Evolutionary conservation across 257 asterid genomes (phyloP), one percentile per base, ranked within the genome.

Genomic region (Misopates orontium): DNA sequence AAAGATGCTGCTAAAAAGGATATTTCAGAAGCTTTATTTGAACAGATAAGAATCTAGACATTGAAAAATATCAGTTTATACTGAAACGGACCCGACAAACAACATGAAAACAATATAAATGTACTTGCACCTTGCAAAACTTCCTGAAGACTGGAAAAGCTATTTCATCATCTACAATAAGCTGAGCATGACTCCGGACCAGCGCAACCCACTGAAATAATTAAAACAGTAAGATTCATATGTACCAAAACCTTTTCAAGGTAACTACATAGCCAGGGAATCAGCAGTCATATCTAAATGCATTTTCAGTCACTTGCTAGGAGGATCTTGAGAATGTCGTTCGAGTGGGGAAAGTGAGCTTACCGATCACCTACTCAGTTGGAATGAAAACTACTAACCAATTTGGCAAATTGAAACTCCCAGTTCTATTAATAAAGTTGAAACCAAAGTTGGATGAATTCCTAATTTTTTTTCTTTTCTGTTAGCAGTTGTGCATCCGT

Each of bases 191-290:
- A 50, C 82, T 77, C 60, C 99, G 86, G 66, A 75, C 77, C 62
- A 94, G 80, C 73, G 93, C 60, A 77, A 94, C 89, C 99, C 99
- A 94, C 99, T 94, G 91, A 61, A 74, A 78, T 58, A 66, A 60
- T 57, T 22, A n/a, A n/a, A 74, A 14, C 17, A n/a, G 52, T 73
- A 24, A 65, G 67, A 64, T 40, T 57, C 68, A 67, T 31, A n/a
- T 10, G 55, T 8, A 22, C 41, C 24, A 32, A 59, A 20, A 40
- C 32, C 17, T 45, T 66, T 44, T 48, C 10, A 58, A 31, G 17
- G 58, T 41, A 64, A 66, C 59, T 14, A 60, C 10, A 28, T 40
- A 61, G 50, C 21, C 18, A 40, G 44, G 39, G 44, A 50, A 42
- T 64, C 44, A 25, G 44, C 62, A 56, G 7, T 4, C 62, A 41